Percentiles rank a stretch among this genome's conserved stretches.
Conservation (phyloP, 352 stramenopile species). For the Pythium brachiatum region DNA sequence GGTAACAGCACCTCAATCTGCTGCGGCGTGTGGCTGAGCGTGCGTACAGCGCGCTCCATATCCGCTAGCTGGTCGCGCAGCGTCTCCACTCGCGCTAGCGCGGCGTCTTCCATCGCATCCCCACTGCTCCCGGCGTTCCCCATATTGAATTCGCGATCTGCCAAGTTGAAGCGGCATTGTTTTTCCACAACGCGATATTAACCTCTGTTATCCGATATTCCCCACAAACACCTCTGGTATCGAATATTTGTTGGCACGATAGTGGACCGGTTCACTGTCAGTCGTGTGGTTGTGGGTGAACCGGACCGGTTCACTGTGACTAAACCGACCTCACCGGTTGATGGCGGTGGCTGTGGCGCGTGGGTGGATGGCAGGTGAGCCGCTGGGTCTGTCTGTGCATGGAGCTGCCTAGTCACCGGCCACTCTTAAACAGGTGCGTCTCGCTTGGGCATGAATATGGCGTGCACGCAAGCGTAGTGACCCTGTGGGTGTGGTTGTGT, state of each 20-base stretch:
- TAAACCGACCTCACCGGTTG: neutral
- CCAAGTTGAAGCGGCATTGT: neutral
- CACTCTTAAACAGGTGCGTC: constrained; percentile 30
- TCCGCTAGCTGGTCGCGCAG: constrained; percentile 49
- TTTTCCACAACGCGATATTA: neutral
- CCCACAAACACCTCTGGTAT: neutral
- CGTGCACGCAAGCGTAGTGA: too few species aligned
- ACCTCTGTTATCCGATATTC: neutral
- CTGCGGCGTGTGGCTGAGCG: constrained; percentile 23
- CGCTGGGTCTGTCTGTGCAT: neutral
- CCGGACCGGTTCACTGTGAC: constrained; percentile 9
- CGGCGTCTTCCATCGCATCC: constrained; percentile 29
- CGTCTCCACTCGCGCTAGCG: constrained; percentile 21
- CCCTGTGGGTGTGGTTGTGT: neutral
- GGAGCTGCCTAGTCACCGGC: neutral
- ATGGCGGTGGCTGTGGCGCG: constrained; percentile 15
- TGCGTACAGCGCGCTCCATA: constrained; percentile 39
- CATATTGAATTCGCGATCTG: constrained; percentile 25
- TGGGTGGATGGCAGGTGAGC: neutral
- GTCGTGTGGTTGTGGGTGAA: constrained; percentile 1
- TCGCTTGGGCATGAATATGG: constrained; percentile 4
- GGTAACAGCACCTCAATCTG: constrained; percentile 24
- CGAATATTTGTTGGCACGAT: constrained; percentile 3
- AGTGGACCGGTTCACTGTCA: neutral
- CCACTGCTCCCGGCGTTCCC: constrained; percentile 40